A percentile compares a stretch with the other conserved stretches of the same genome.
phyloP scores from a whole-genome alignment of 1,284 basidiomycete species.

The Trichosporon faecale region DNA sequence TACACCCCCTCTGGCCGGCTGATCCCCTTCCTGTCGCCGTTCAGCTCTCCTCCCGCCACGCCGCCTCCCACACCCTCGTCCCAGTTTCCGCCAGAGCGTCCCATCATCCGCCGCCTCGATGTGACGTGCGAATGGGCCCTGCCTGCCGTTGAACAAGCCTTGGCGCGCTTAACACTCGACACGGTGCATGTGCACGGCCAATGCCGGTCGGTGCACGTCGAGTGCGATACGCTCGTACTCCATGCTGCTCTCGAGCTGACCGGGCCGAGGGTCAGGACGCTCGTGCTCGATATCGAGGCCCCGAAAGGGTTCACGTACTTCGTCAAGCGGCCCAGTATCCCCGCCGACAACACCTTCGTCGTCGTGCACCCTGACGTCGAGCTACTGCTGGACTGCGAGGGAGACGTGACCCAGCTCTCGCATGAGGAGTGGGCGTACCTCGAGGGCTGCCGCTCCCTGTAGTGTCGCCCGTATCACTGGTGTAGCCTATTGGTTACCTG shows the following conservation, averaged over 20 bases:
- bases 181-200: not conserved
- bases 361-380: not conserved
- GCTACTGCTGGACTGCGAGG: not conserved
- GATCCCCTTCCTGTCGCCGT: not conserved
- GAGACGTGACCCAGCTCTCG: not conserved
- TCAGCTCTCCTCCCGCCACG: not conserved
- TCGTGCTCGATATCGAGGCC: not conserved
- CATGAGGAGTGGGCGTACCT: not conserved
- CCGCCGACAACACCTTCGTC: not conserved
- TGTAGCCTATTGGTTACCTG: no score
- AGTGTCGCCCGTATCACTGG: not conserved
- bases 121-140: not conserved
- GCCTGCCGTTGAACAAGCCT: not conserved
- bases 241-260: not conserved
- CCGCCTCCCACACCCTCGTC: not conserved
- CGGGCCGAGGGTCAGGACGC: not conserved
- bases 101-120: not conserved
- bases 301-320: not conserved
- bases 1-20: not conserved
- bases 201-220: not conserved
- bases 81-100: not conserved
- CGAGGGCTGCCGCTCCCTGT: not conserved
- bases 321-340: not conserved
- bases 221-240: not conserved
- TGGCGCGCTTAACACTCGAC: not conserved